phyloP scores from a whole-genome alignment of 2,329 filamentous ascomycete genomes.

The Aspergillus pseudotamarii region DNA sequence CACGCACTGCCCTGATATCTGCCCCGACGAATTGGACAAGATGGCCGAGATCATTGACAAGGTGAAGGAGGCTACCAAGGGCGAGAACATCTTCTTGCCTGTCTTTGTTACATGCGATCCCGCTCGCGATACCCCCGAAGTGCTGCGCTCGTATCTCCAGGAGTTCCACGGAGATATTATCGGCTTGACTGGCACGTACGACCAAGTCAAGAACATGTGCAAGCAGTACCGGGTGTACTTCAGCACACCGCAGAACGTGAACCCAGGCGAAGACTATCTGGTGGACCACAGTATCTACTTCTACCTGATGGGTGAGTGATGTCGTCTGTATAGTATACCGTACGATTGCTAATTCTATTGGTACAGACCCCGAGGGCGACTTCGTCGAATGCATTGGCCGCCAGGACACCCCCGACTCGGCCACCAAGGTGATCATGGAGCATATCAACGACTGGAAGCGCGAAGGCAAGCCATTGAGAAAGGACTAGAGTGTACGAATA shows the following conservation, averaged over 20 bases:
- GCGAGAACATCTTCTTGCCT: constrained; percentile 61
- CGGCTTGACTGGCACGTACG: constrained; percentile 89
- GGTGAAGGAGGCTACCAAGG: constrained; percentile 47
- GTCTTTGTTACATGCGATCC: constrained; percentile 97
- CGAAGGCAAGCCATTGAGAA: constrained; percentile 55
- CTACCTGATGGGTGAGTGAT: constrained; percentile 79
- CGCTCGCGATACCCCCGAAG: constrained; percentile 81
- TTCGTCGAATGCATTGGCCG: constrained; percentile 96
- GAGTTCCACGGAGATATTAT: constrained; percentile 90
- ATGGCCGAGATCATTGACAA: constrained; percentile 94
- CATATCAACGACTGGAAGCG: constrained; percentile 81
- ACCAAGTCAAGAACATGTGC: constrained; percentile 90
- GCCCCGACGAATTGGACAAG: constrained; percentile 98
- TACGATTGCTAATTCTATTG: constrained; percentile 7
- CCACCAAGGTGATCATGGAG: constrained; percentile 77
- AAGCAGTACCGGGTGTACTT: constrained; percentile 98
- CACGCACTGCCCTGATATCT: constrained; percentile 97
- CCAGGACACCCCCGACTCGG: constrained; percentile 88
- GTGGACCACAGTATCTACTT: constrained; percentile 99
- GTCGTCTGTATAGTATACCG: not conserved
- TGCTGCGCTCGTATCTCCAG: constrained; percentile 79
- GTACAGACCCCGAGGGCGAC: constrained; percentile 84
- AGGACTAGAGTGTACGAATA: constrained; percentile 25
- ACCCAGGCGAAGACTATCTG: constrained; percentile 92
- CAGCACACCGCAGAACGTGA: constrained; percentile 83